Percentiles rank a stretch among this genome's conserved stretches.
Evolutionary conservation across 2,329 filamentous ascomycete genomes (phyloP).

Genomic region (Dothistroma pini): DNA sequence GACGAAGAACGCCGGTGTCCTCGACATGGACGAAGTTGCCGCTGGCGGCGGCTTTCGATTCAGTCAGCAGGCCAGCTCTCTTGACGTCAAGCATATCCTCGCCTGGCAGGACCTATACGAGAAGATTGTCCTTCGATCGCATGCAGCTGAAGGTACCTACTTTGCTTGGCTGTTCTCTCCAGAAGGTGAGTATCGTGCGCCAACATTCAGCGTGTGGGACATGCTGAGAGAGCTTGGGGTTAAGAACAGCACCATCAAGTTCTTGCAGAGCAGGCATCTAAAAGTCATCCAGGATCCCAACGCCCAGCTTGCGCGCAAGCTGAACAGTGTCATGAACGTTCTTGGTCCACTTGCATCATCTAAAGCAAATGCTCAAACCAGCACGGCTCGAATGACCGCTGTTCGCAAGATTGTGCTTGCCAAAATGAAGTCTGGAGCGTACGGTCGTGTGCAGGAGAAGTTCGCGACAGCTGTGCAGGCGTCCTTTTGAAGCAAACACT

Average conservation of each 20-base stretch:
- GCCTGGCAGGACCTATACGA: slow-evolving; percentile 9
- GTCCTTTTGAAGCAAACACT: too few species aligned
- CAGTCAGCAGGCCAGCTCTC: slow-evolving; percentile 2
- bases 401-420: not conserved
- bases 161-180: slow-evolving; percentile 12
- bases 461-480: not conserved
- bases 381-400: not conserved
- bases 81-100: not conserved
- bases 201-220: not conserved
- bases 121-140: slow-evolving; percentile 3
- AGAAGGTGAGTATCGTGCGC: slow-evolving; percentile 8
- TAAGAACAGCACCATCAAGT: not conserved
- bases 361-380: not conserved
- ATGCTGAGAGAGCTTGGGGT: slow-evolving; percentile 7
- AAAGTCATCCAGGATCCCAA: not conserved
- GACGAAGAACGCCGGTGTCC: not conserved
- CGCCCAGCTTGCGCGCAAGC: not conserved
- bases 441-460: not conserved
- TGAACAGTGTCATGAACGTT: not conserved
- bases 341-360: not conserved
- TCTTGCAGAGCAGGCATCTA: not conserved
- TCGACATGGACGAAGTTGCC: not conserved
- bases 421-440: not conserved
- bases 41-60: not conserved
- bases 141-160: slow-evolving; percentile 1